A percentile compares a stretch with the other conserved stretches of the same genome.
phyloP scores from a whole-genome alignment of 495 filamentous ascomycete species.

The Acidomyces sp. region DNA sequence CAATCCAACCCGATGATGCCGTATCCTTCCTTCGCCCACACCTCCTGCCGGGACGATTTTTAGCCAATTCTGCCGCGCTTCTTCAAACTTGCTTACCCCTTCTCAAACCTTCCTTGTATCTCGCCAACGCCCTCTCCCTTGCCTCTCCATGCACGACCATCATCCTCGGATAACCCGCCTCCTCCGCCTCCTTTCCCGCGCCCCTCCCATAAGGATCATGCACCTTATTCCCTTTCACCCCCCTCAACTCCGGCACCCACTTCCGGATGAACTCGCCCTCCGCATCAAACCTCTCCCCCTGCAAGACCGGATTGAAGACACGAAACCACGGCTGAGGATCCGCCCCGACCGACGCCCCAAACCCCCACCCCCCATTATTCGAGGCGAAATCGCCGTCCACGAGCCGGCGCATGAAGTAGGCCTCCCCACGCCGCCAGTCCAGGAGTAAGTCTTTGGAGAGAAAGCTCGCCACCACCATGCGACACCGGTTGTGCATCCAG shows the following conservation, averaged over 20 bases:
- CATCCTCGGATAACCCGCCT: constrained; percentile 57
- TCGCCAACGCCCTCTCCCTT: constrained; percentile 51
- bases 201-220: constrained; percentile 69
- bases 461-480: constrained; percentile 83
- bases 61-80: too few relatives aligned
- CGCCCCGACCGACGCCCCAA: constrained; percentile 63
- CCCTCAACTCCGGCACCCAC: constrained; percentile 58
- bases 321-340: constrained; percentile 89
- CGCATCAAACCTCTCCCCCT: constrained; percentile 73
- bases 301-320: constrained; percentile 77
- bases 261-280: constrained; percentile 55
- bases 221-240: constrained; percentile 49
- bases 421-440: constrained; percentile 85
- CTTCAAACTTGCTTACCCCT: too few relatives aligned
- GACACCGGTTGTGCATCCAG: constrained; percentile 83
- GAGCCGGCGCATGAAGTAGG: constrained; percentile 76
- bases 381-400: constrained; percentile 88
- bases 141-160: constrained; percentile 61
- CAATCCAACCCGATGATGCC: too few relatives aligned
- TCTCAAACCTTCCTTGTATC: constrained; percentile 58
- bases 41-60: too few relatives aligned
- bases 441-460: constrained; percentile 74
- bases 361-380: constrained; percentile 91
- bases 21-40: too few relatives aligned
- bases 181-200: constrained; percentile 42